A percentile compares a stretch with the other conserved stretches of the same genome.
phyloP scores from a whole-genome alignment of 2,329 filamentous ascomycete genomes.

The Cytospora paraplurivora region DNA sequence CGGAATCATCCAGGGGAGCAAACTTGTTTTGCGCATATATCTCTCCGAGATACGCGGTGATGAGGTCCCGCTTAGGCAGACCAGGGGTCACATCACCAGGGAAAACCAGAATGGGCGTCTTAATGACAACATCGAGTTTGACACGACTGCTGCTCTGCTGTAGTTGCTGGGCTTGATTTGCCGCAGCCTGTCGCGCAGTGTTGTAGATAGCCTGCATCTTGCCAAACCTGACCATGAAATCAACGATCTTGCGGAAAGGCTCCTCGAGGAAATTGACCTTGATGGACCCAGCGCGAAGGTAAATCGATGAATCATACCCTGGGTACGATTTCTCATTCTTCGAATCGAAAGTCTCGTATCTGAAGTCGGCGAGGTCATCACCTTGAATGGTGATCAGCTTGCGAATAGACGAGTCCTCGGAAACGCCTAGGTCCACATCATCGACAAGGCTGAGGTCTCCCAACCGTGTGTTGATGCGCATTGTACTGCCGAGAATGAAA shows the following conservation, averaged over 20 bases:
- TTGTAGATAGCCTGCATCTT: conserved; percentile 99
- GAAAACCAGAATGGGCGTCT: conserved; percentile 95
- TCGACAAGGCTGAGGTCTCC: conserved; percentile 89
- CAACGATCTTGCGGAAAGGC: conserved; percentile 96
- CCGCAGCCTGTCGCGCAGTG: conserved; percentile 89
- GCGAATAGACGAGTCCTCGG: conserved; percentile 77
- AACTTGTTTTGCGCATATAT: conserved; percentile 98
- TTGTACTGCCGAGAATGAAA: conserved; percentile 80
- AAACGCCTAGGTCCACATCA: conserved; percentile 89
- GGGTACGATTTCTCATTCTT: conserved; percentile 73
- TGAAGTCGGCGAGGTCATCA: conserved; percentile 93
- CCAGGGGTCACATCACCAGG: conserved; percentile 75
- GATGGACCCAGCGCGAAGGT: conserved; percentile 87
- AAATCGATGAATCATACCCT: conserved; percentile 92
- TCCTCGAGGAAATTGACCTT: conserved; percentile 98
- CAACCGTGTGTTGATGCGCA: conserved; percentile 83
- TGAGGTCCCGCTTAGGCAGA: conserved; percentile 71
- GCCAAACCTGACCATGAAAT: conserved; percentile 97
- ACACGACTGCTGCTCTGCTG: conserved; percentile 88
- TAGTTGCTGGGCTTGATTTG: conserved; percentile 89
- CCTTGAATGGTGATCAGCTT: conserved; percentile 94
- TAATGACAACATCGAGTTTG: conserved; percentile 91
- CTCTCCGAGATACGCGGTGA: conserved; percentile 94
- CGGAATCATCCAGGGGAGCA: conserved; percentile 75
- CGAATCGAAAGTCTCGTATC: conserved; percentile 92